Evolutionary conservation across 2,329 filamentous ascomycete genomes (phyloP).

Genomic region (Aspergillus amoenus): DNA sequence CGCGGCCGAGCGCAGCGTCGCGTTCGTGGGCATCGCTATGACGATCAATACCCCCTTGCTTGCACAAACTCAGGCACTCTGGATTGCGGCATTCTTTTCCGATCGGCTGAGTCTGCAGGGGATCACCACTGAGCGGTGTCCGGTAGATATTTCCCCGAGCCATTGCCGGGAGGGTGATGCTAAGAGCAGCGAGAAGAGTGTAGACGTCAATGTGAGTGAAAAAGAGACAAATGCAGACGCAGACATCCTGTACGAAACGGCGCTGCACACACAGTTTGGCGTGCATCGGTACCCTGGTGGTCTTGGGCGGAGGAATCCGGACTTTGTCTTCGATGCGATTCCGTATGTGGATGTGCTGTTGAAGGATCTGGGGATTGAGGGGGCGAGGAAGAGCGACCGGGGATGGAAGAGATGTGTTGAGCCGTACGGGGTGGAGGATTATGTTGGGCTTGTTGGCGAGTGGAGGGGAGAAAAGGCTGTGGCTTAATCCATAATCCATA

Average conservation of each 20-base stretch:
- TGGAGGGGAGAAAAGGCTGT: slow-evolving; percentile 26
- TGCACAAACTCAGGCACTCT: slow-evolving; percentile 55
- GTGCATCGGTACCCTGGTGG: slow-evolving; percentile 64
- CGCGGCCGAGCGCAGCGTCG: slow-evolving; percentile 44
- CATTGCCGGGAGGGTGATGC: no score
- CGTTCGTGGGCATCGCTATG: slow-evolving; percentile 50
- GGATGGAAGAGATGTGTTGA: slow-evolving; percentile 33
- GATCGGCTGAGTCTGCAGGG: slow-evolving; percentile 43
- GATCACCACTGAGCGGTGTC: slow-evolving; percentile 23
- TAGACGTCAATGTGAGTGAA: no score
- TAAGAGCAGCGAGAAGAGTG: not conserved
- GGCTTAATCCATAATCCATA: not conserved
- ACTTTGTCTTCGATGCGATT: slow-evolving; percentile 74
- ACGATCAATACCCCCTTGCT: slow-evolving; percentile 47
- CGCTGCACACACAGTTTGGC: slow-evolving; percentile 67
- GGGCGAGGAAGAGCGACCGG: slow-evolving; percentile 34
- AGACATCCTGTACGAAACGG: slow-evolving; percentile 54
- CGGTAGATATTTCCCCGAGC: slow-evolving; percentile 2
- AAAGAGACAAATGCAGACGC: slow-evolving; percentile 5
- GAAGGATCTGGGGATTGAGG: slow-evolving; percentile 62
- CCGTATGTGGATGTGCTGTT: slow-evolving; percentile 71
- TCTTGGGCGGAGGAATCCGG: slow-evolving; percentile 55
- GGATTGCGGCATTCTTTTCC: slow-evolving; percentile 66
- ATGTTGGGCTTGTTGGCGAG: slow-evolving; percentile 42
- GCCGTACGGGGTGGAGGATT: slow-evolving; percentile 42